Base-by-base conservation (phyloP, 257 asterid species). In the Solanum pimpinellifolium region DNA sequence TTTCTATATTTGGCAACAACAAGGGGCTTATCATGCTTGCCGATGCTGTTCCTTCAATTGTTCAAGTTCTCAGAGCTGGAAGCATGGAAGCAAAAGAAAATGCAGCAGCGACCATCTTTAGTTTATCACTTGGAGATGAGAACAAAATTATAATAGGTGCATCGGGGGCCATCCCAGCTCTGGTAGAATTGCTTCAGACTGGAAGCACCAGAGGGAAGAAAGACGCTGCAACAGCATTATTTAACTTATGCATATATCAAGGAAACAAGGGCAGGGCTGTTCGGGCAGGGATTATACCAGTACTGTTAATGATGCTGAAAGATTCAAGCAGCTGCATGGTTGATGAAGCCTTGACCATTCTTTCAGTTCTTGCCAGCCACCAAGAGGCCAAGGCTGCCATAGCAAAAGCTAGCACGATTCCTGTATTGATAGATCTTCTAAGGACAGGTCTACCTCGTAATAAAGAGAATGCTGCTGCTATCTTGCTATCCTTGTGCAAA, bases 221-320 rank as follows among this genome's bases (percentile, higher is more conserved):
- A 90, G 99, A 97, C 68, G 99, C 99, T 42, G 98, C 99, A 27
- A 95, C 99, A 0, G 98, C 99, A 1, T 91, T 97, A 81, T 97
- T 97, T 90, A 97, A 95, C 85, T 87, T 97, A 87, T 97, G 99
- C 84, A 93, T 95, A 75, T 95, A 97, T 91, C 98, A 92, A 15
- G 98, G 98, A 84, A 97, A 97, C 92, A 95, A 95, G 85, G 98
- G 98, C 15, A 87, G 99, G 87, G 99, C 99, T 9, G 94, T 97
- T n/a, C 87, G 98, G 88, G 94, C 98, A 0, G 99, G 99, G 14
- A 93, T 97, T 56, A 91, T 97, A 16, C 78, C 94, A 25, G 94
- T 97, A 1, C 87, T 97, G 44, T 87, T 95, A 39, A 94, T 88
- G 47, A 97, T 95, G 98, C 94, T 97, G 10, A 94, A 97, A 1